Evolutionary conservation across 2,329 filamentous ascomycete genomes (phyloP).

Genomic region (Didymella keratinophila): DNA sequence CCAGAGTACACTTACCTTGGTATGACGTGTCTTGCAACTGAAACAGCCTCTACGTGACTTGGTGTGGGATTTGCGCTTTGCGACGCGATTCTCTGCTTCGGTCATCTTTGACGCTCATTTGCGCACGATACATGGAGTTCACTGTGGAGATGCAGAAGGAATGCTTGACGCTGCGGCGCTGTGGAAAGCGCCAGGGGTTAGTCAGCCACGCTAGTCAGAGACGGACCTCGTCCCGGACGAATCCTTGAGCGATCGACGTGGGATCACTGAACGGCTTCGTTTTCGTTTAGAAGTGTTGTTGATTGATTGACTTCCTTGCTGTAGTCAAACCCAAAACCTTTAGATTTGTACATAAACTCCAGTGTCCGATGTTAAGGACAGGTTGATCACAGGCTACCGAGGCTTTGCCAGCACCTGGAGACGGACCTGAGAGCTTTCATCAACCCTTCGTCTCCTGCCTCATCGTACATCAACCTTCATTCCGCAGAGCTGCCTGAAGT

Average conservation of each 20-base stretch:
- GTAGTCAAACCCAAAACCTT: neutral
- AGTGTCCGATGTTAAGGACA: neutral
- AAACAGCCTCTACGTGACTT: conserved; percentile 44
- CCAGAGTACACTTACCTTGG: conserved; percentile 35
- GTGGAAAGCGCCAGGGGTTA: conserved; percentile 4
- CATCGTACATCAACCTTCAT: neutral
- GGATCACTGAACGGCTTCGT: conserved; percentile 1
- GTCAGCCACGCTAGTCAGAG: conserved; percentile 5
- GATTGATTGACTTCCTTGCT: neutral
- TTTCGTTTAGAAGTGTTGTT: neutral
- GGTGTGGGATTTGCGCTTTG: conserved; percentile 44
- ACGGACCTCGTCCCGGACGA: neutral
- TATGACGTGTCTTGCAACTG: conserved; percentile 45
- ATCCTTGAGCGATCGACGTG: neutral
- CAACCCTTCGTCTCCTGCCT: neutral
- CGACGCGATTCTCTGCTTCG: conserved; percentile 28
- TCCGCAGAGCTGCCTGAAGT: neutral
- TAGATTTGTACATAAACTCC: neutral
- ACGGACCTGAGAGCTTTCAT: neutral
- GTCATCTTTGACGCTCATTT: conserved; percentile 19
- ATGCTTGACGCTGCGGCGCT: conserved; percentile 5
- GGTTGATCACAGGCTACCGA: neutral
- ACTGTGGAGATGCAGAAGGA: conserved; percentile 1
- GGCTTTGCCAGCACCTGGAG: neutral
- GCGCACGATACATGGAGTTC: neutral